Conservation (phyloP, 257 asterid species). For the Perilla frutescens region DNA sequence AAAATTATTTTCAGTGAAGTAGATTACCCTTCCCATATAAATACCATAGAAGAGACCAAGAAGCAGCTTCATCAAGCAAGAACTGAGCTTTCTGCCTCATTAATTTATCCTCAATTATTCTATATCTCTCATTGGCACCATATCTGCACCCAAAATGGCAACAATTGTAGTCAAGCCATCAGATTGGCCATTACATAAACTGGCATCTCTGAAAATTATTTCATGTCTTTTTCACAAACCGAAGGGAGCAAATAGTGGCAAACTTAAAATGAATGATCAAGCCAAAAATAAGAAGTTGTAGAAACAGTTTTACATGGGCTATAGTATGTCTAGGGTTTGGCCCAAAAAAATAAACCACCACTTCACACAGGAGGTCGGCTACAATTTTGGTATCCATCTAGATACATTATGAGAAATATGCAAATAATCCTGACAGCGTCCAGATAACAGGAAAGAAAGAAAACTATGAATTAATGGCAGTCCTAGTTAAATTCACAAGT, state of each 20-base stretch:
- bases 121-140: constrained; percentile 83
- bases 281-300: constrained; percentile 5
- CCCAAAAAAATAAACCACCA: constrained; percentile 14
- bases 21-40: constrained; percentile 88
- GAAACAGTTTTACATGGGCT: constrained; percentile 3
- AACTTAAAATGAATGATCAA: constrained; percentile 4
- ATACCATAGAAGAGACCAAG: constrained; percentile 98
- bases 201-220: constrained; percentile 22
- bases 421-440: constrained; percentile 2
- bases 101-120: constrained; percentile 84
- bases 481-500: constrained; percentile 22
- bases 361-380: not conserved
- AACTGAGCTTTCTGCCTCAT: constrained; percentile 85
- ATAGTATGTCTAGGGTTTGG: not conserved
- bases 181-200: constrained; percentile 10
- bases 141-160: constrained; percentile 56
- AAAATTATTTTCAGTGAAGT: not conserved
- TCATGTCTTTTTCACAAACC: not conserved
- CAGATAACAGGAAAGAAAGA: constrained; percentile 8
- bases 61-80: constrained; percentile 97
- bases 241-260: constrained; percentile 13
- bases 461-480: constrained; percentile 1
- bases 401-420: not conserved
- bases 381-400: constrained; percentile 9
- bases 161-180: constrained; percentile 19